These are phyloP conservation scores for Ganoderma boninense DNA, from an alignment of 1,284 basidiomycete genomes.

Conservation along the genomic window DNA sequence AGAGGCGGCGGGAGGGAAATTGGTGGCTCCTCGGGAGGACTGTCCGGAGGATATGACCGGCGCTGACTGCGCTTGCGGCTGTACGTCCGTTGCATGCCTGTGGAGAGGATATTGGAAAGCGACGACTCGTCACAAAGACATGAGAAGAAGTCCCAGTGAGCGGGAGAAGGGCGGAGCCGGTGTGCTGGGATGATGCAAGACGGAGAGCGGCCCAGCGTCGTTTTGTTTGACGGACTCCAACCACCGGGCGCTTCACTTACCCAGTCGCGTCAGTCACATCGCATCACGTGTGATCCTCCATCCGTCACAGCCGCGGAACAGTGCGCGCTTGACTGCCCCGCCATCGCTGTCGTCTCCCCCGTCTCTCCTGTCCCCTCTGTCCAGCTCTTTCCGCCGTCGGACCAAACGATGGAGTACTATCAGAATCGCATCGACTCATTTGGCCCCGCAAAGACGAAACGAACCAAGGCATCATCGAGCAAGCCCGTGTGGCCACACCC, in stretches of 20 bases:
- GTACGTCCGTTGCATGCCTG: conserved; percentile 35
- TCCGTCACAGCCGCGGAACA: conserved; percentile 25
- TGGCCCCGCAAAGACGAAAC: conserved; percentile 48
- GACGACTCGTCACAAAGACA: background rate
- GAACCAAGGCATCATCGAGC: conserved; percentile 48
- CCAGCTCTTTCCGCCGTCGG: conserved; percentile 1
- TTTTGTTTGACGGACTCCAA: background rate
- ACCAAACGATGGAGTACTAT: conserved; percentile 58
- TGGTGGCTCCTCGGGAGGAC: conserved; percentile 9
- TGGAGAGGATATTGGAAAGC: background rate
- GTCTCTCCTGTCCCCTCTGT: conserved; percentile 9
- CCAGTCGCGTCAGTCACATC: conserved; percentile 31
- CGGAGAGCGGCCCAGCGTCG: background rate
- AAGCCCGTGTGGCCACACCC: conserved; percentile 72
- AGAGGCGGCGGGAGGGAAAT: conserved; percentile 7
- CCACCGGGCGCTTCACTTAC: background rate
- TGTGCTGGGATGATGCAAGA: background rate
- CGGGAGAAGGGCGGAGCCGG: background rate
- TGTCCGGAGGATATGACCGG: conserved; percentile 24
- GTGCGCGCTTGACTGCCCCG: conserved; percentile 18
- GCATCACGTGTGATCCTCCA: conserved; percentile 12
- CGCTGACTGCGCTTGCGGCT: conserved; percentile 35
- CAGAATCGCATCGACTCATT: conserved; percentile 70
- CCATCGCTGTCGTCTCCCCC: conserved; percentile 11
- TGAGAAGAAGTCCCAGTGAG: background rate